Conservation (phyloP, 768 basidiomycete genomes). For the Suillus plorans region DNA sequence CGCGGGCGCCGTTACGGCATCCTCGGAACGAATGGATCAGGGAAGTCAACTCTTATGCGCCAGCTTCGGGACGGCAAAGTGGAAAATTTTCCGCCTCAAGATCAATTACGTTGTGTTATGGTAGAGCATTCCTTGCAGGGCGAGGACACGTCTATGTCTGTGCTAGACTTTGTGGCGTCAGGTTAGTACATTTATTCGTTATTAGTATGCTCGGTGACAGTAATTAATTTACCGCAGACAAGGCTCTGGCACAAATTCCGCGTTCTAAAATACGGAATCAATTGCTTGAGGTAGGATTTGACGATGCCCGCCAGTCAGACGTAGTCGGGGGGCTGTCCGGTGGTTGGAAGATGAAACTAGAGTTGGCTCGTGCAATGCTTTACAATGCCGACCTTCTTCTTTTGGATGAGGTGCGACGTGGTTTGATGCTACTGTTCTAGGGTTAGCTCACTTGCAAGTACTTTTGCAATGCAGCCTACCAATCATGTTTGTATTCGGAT, state of each 20-base stretch:
- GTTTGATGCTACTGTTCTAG: conserved; percentile 6
- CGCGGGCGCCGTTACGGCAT: conserved; percentile 95
- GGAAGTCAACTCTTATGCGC: conserved; percentile 95
- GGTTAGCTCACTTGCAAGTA: conserved; percentile 4
- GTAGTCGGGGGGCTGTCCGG: conserved; percentile 89
- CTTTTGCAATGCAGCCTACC: conserved; percentile 61
- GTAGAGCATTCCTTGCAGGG: conserved; percentile 97
- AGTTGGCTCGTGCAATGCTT: conserved; percentile 93
- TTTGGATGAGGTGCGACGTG: conserved; percentile 69
- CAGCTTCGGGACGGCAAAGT: conserved; percentile 93
- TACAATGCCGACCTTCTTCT: conserved; percentile 88
- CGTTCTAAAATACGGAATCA: conserved; percentile 75
- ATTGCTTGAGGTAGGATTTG: conserved; percentile 87
- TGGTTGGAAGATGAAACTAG: conserved; percentile 99
- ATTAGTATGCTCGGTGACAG: conserved; percentile 6
- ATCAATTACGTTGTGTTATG: conserved; percentile 88
- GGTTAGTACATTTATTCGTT: conserved; percentile 43
- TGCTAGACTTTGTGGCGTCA: conserved; percentile 88
- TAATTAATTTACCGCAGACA: conserved; percentile 47
- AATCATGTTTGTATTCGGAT: conserved; percentile 68
- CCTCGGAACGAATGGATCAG: conserved; percentile 93
- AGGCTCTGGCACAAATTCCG: conserved; percentile 59
- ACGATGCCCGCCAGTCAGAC: conserved; percentile 80
- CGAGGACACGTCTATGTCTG: conserved; percentile 79
- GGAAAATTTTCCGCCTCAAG: conserved; percentile 92